These are phyloP conservation scores for Grosmannia clavigera DNA, from an alignment of 2,329 filamentous ascomycete genomes.

Conservation along the genomic window DNA sequence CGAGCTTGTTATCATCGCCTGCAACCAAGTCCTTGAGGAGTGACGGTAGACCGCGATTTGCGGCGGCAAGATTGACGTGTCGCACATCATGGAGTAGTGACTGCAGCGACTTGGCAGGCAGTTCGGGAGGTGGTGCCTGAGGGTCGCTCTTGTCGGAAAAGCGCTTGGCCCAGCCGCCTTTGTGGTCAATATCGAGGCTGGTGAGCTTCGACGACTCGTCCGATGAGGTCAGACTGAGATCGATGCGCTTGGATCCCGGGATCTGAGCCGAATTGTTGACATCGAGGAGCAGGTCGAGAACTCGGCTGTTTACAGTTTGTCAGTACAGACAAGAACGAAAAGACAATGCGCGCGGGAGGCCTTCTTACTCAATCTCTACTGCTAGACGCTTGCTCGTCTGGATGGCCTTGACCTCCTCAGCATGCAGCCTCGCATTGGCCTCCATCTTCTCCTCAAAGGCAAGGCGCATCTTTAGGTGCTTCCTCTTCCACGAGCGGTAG, in stretches of 20 bases:
- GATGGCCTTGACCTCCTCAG: slow-evolving; percentile 67
- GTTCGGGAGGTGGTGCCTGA: slow-evolving; percentile 55
- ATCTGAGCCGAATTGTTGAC: slow-evolving; percentile 78
- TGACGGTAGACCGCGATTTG: slow-evolving; percentile 51
- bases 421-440: slow-evolving; percentile 71
- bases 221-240: slow-evolving; percentile 41
- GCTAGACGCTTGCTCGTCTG: slow-evolving; percentile 72
- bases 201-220: slow-evolving; percentile 42
- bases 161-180: slow-evolving; percentile 39
- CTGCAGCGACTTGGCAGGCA: slow-evolving; percentile 34
- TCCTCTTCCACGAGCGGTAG: slow-evolving; percentile 72
- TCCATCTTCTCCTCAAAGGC: slow-evolving; percentile 67
- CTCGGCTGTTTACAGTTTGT: slow-evolving; percentile 45
- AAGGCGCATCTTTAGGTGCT: slow-evolving; percentile 85
- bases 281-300: slow-evolving; percentile 80
- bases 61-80: slow-evolving; percentile 37
- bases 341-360: neutral
- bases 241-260: slow-evolving; percentile 59
- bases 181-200: slow-evolving; percentile 68
- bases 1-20: slow-evolving; percentile 19
- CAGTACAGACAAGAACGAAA: neutral
- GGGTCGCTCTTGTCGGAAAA: slow-evolving; percentile 72
- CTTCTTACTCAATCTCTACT: slow-evolving; percentile 78
- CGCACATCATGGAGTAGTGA: slow-evolving; percentile 40
- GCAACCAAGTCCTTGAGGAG: slow-evolving; percentile 35